Percentiles rank a stretch among this genome's conserved stretches.
Evolutionary conservation across 768 basidiomycete species (phyloP).

Genomic region (Lenzites betulinus): DNA sequence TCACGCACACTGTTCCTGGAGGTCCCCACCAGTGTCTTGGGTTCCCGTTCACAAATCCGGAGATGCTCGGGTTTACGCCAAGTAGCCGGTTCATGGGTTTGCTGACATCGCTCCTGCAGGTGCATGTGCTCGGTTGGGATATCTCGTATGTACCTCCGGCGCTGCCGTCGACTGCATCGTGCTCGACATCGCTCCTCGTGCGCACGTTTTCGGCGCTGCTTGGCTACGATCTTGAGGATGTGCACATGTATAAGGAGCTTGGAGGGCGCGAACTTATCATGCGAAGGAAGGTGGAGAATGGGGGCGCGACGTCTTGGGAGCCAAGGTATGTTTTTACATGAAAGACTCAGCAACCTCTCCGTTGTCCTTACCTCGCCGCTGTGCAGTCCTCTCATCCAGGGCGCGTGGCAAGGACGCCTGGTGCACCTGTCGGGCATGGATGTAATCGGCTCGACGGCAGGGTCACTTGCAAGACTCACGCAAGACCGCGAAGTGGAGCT

Average conservation of each 20-base stretch:
- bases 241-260: slow-evolving; percentile 70
- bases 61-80: slow-evolving; percentile 41
- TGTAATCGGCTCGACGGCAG: slow-evolving; percentile 66
- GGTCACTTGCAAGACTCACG: slow-evolving; percentile 57
- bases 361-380: background rate
- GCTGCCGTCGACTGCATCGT: slow-evolving; percentile 59
- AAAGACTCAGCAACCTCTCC: no score
- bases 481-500: slow-evolving; percentile 67
- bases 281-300: slow-evolving; percentile 57
- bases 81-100: slow-evolving; percentile 57
- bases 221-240: slow-evolving; percentile 59
- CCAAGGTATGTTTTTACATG: slow-evolving; percentile 45
- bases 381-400: slow-evolving; percentile 54
- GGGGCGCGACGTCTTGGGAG: slow-evolving; percentile 55
- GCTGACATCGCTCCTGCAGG: slow-evolving; percentile 60
- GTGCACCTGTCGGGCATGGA: slow-evolving; percentile 63
- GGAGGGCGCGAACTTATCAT: slow-evolving; percentile 67
- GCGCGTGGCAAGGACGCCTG: slow-evolving; percentile 56
- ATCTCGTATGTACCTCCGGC: slow-evolving; percentile 63
- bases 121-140: slow-evolving; percentile 66
- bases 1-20: slow-evolving; percentile 47
- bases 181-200: slow-evolving; percentile 59
- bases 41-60: slow-evolving; percentile 42
- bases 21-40: slow-evolving; percentile 47
- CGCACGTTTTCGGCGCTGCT: slow-evolving; percentile 55